Base-by-base conservation (phyloP, 1,284 basidiomycete species). In the Ganoderma lucidum region DNA sequence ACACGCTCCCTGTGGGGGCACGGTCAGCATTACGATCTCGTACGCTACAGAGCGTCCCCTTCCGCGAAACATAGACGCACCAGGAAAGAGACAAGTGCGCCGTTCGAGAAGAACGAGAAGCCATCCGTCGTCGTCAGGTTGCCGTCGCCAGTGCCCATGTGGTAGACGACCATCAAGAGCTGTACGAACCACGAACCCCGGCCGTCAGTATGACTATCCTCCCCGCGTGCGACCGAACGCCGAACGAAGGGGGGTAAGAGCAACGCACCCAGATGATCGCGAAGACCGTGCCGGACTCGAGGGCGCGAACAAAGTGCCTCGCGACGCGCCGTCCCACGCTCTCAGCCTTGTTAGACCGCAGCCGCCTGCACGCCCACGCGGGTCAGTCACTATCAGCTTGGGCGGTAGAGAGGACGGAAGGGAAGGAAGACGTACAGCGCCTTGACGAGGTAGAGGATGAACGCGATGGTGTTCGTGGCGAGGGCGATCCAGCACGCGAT, bases 401-500 rank as follows among this genome's bases (percentile, higher is more conserved):
- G 19, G 17, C 15, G 14, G 15, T 6, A 8, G 17, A 19, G 4
- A 12, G 19, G 10, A 28, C n/a, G 0, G n/a, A 23, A 9, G 4
- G 37, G 58, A 35, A 12, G 1, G 28, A 12, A 14, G 23, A 60
- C 32, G 14, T n/a, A 60, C 58, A 60, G 58, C n/a, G n/a, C 58
- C 39, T 60, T 60, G 58, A 60, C 37, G 58, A 60, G 58, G 37
- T 60, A 60, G 19, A 60, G 35, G 37, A 60, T 60, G 58, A 60
- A 41, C 1, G 58, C 58, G 37, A 60, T 8, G 37, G n/a, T 41
- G 37, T 60, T 41, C 58, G 58, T 39, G n/a, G 12, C 19, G 37
- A 41, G 41, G 58, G 39, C 17, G 9, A 41, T 3, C 58, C 58
- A 60, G n/a, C 37, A 23, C 19, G n/a, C 58, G 17, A 19, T 19